Evolutionary conservation across 345 rosid species (phyloP).

Genomic region (Alliaria petiolata): DNA sequence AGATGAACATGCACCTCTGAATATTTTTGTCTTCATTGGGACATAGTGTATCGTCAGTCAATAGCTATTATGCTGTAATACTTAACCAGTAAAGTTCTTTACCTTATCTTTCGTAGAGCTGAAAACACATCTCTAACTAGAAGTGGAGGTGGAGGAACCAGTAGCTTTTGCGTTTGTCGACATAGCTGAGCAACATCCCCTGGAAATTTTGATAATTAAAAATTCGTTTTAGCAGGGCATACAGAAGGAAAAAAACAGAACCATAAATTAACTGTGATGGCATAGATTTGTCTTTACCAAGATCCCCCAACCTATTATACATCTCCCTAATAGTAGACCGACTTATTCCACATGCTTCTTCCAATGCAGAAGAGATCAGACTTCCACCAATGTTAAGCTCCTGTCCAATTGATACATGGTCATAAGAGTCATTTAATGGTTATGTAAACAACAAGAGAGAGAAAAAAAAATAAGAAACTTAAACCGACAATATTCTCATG

Average conservation of each 20-base stretch:
- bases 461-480: constrained; percentile 10
- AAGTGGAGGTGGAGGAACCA: constrained; percentile 70
- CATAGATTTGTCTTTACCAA: constrained; percentile 45
- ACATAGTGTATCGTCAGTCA: background rate
- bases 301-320: constrained; percentile 82
- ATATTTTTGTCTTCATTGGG: background rate
- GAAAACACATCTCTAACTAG: constrained; percentile 65
- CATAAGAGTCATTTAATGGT: background rate
- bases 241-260: background rate
- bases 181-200: constrained; percentile 93
- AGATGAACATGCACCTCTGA: background rate
- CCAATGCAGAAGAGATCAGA: constrained; percentile 70
- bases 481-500: constrained; percentile 66
- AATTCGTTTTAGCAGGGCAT: background rate
- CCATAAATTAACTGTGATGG: background rate
- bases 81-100: constrained; percentile 11
- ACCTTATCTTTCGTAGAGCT: constrained; percentile 74
- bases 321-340: constrained; percentile 66
- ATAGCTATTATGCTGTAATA: background rate
- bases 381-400: constrained; percentile 86
- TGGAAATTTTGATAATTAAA: constrained; percentile 26
- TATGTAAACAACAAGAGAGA: background rate
- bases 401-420: constrained; percentile 38
- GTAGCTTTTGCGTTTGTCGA: constrained; percentile 78
- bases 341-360: constrained; percentile 82